Percentiles rank a stretch among this genome's conserved stretches.
Evolutionary conservation across 345 rosid genomes (phyloP).

Genomic region (Lepidium africanum): DNA sequence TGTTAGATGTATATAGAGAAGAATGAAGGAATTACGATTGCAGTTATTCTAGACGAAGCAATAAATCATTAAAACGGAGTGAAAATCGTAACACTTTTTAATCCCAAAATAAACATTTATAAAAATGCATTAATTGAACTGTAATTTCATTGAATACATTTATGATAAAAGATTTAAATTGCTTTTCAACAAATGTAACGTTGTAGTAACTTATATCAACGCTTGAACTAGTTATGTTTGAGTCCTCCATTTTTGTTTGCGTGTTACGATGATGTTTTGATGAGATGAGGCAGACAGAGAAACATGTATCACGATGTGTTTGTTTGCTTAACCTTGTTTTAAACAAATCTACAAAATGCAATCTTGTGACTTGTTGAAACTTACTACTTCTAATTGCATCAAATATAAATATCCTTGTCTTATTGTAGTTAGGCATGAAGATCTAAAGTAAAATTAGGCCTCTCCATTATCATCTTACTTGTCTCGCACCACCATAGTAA

Average conservation of each 20-base stretch:
- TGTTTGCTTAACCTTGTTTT: constrained; percentile 1
- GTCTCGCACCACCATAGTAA: not conserved
- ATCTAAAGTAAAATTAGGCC: not conserved
- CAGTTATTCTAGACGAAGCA: not conserved
- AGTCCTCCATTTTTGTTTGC: not conserved
- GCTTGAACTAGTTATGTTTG: not conserved
- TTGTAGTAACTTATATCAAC: not conserved
- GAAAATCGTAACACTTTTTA: not conserved
- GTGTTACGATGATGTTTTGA: not conserved
- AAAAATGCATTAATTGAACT: not conserved
- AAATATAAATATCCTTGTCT: not conserved
- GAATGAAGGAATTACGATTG: not conserved
- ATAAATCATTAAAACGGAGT: not conserved
- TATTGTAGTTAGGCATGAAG: not conserved
- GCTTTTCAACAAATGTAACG: not conserved
- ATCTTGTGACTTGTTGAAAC: not conserved
- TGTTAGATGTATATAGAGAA: constrained; percentile 2
- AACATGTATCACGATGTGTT: constrained; percentile 5
- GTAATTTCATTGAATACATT: not conserved
- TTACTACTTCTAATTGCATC: not conserved
- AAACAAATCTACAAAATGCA: not conserved
- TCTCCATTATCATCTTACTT: not conserved
- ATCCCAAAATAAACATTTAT: not conserved
- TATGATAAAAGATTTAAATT: not conserved
- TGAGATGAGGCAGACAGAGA: not conserved